These are phyloP conservation scores for Cutaneotrichosporon dermatis DNA, from an alignment of 1,284 basidiomycete genomes.

Conservation along the genomic window DNA sequence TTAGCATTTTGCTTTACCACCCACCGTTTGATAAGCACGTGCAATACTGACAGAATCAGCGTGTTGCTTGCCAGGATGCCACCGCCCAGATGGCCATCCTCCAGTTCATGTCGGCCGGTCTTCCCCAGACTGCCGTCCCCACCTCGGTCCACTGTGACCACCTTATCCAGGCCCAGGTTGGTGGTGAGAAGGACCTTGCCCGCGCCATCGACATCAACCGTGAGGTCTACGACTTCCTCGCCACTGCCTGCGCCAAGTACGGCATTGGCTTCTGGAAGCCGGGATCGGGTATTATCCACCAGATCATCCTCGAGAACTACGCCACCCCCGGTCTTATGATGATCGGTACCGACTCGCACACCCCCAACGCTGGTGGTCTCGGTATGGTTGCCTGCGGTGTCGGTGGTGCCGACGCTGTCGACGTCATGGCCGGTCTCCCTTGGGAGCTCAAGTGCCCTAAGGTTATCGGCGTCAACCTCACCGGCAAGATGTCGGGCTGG, in stretches of 20 bases:
- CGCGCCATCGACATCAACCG: slow-evolving; percentile 93
- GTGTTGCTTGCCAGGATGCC: slow-evolving; percentile 99
- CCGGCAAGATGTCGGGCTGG: slow-evolving; percentile 93
- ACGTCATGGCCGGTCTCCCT: slow-evolving; percentile 94
- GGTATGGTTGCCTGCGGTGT: slow-evolving; percentile 99
- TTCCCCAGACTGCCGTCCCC: slow-evolving; percentile 94
- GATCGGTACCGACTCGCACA: slow-evolving; percentile 99
- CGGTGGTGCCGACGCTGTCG: slow-evolving; percentile 98
- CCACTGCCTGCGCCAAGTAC: slow-evolving; percentile 95
- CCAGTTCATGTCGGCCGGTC: slow-evolving; percentile 99
- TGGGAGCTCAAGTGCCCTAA: slow-evolving; percentile 99
- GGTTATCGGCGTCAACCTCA: slow-evolving; percentile 96
- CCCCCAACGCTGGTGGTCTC: slow-evolving; percentile 97
- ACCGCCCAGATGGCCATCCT: slow-evolving; percentile 98
- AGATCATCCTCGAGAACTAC: slow-evolving; percentile 98
- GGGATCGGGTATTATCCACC: slow-evolving; percentile 96
- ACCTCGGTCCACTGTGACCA: slow-evolving; percentile 99
- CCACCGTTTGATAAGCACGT: too few species aligned
- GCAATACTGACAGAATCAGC: slow-evolving; percentile 55
- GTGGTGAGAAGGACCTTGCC: slow-evolving; percentile 87
- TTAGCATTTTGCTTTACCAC: too few species aligned
- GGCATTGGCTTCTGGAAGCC: slow-evolving; percentile 99
- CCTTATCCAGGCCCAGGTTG: slow-evolving; percentile 94
- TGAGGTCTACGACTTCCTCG: slow-evolving; percentile 99
- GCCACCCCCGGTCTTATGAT: slow-evolving; percentile 98